Base-by-base conservation (phyloP, 495 filamentous ascomycete species). In the Wilcoxina mikolae region DNA sequence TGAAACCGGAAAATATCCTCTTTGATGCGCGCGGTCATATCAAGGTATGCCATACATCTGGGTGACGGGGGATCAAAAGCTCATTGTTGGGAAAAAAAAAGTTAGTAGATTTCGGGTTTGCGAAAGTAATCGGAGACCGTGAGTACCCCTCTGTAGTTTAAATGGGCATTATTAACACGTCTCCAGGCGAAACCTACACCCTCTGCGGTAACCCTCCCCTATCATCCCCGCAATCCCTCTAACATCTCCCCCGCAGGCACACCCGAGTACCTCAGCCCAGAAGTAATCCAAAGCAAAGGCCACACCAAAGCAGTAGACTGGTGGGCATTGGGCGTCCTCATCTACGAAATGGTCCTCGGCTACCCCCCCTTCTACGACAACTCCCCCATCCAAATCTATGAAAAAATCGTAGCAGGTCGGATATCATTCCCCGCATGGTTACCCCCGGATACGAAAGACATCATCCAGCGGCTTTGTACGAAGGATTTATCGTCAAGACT, bases 101-200 rank as follows among this genome's bases (percentile, higher is more conserved):
- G 68, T 74, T 96, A 31, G 90, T 96, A n/a, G 91, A 98, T 68
- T 98, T 98, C 69, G 91, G 91, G 0, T 96, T 98, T 65, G 91
- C 91, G 26, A 96, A 96, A 72, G 75, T 82, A 59, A 67, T 88
- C 23, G 80, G 78, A 26, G 69, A 74, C 56, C 69, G 77, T 79
- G 66, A 58, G 74, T 70, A 23, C 10, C 12, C 15, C 31, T 35
- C 31, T 35, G 9, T 31, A 5, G 41, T 31, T 15, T 58, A 12
- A 11, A 17, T 5, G 23, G 9, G 25, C 15, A 33, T 44, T 22
- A 23, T 22, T 9, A 22, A 28, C 26, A 31, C 28, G 15, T 25
- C 29, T 54, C 22, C 43, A 72, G 81, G 78, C 59, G 87, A 95
- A 71, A 98, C 90, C 3, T 96, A 95, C 67, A 98, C 91, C 4